Evolutionary conservation across 2,329 filamentous ascomycete genomes (phyloP).

Genomic region (Aspergillus transmontanensis): DNA sequence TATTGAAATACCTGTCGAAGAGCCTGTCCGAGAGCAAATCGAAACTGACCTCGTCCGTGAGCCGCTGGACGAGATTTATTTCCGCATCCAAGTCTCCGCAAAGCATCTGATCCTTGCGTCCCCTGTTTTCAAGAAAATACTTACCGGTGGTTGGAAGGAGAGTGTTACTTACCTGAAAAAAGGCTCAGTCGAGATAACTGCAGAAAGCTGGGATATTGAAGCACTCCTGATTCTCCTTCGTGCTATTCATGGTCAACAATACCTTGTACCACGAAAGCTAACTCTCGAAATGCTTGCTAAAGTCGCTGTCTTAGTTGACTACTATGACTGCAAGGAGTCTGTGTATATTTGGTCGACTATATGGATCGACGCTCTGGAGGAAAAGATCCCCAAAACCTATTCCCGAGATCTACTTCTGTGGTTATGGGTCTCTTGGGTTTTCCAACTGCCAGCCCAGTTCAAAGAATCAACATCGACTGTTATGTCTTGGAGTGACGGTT

Average conservation of each 20-base stretch:
- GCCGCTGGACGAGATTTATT: background rate
- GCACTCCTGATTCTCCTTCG: conserved; percentile 15
- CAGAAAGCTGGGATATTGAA: conserved; percentile 12
- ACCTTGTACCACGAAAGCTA: conserved; percentile 8
- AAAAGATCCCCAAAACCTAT: conserved; percentile 7
- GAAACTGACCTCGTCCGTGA: background rate
- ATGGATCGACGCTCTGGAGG: background rate
- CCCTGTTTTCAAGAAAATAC: conserved; percentile 12
- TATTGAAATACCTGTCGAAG: background rate
- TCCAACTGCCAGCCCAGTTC: conserved; percentile 20
- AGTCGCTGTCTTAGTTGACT: conserved; percentile 9
- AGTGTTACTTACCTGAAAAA: conserved; percentile 1
- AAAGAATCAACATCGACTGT: conserved; percentile 17
- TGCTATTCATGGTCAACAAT: conserved; percentile 13
- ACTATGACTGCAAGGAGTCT: background rate
- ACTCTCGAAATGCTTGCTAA: conserved; percentile 10
- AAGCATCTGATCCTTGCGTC: conserved; percentile 25
- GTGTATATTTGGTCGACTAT: background rate
- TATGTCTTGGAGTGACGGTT: conserved; percentile 17
- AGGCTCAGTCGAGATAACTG: conserved; percentile 12
- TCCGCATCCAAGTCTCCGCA: conserved; percentile 14
- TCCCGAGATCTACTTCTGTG: conserved; percentile 12
- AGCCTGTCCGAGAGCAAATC: background rate
- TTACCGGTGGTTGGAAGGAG: conserved; percentile 18
- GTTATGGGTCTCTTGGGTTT: conserved; percentile 22